A percentile compares a stretch with the other conserved stretches of the same genome.
phyloP scores from a whole-genome alignment of 345 rosid species.

The Trapa incisa region DNA sequence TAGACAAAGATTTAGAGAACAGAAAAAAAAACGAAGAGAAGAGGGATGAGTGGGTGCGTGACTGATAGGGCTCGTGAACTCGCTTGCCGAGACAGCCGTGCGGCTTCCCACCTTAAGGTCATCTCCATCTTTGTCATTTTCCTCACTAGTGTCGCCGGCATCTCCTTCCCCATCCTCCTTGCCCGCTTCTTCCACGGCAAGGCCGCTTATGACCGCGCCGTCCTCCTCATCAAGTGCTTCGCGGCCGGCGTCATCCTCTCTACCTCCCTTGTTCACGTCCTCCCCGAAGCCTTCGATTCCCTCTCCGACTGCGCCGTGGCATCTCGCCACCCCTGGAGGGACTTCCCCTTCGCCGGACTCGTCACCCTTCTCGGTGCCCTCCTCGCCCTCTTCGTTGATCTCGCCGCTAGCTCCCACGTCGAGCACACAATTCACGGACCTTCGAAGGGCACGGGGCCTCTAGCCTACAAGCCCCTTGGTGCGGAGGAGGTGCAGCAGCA shows the following conservation, averaged over 20 bases:
- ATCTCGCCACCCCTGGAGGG: conserved; percentile 68
- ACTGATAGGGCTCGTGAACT: conserved; percentile 38
- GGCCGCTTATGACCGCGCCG: conserved; percentile 61
- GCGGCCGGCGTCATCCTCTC: conserved; percentile 96
- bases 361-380: conserved; percentile 59
- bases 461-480: conserved; percentile 7
- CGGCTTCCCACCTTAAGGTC: conserved; percentile 62
- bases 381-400: conserved; percentile 60
- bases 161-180: conserved; percentile 52
- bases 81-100: conserved; percentile 46
- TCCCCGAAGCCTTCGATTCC: conserved; percentile 71
- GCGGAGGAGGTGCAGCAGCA: not conserved
- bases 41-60: conserved; percentile 36
- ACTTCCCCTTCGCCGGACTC: conserved; percentile 80
- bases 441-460: conserved; percentile 3
- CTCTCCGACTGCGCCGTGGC: conserved; percentile 70
- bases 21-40: no score
- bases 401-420: conserved; percentile 76
- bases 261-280: conserved; percentile 84
- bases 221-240: conserved; percentile 69
- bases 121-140: conserved; percentile 50
- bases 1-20: not conserved
- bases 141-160: conserved; percentile 59
- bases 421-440: conserved; percentile 27
- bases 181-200: conserved; percentile 72